Conservation (phyloP, 2,329 filamentous ascomycete genomes). For the Seiridium cupressi region DNA sequence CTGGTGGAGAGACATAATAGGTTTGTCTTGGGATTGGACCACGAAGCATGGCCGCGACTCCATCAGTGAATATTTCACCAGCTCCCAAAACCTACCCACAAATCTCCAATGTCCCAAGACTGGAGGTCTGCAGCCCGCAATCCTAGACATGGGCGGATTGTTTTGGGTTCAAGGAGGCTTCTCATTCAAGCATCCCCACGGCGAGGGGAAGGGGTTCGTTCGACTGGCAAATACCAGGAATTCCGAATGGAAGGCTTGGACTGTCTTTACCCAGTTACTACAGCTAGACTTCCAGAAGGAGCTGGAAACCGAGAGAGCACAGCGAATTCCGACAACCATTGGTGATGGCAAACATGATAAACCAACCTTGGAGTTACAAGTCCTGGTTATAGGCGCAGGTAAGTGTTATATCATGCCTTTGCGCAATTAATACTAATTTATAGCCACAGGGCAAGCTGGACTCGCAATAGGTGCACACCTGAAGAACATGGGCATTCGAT, state of each 20-base stretch:
- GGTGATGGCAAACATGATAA: constrained; percentile 19
- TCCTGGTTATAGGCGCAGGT: constrained; percentile 40
- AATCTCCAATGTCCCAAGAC: constrained; percentile 5
- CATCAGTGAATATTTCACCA: constrained; percentile 12
- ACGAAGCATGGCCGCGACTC: constrained; percentile 18
- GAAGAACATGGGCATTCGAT: constrained; percentile 22
- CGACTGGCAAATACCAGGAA: constrained; percentile 14
- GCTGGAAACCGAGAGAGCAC: neutral
- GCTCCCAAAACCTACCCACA: constrained; percentile 6
- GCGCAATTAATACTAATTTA: neutral
- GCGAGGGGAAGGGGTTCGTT: constrained; percentile 17
- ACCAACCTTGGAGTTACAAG: constrained; percentile 32
- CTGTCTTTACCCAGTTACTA: constrained; percentile 22
- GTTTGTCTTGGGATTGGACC: constrained; percentile 26
- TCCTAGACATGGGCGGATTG: constrained; percentile 14
- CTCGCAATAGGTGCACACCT: constrained; percentile 34
- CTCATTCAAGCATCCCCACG: constrained; percentile 15
- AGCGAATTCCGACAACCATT: neutral
- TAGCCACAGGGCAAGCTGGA: constrained; percentile 37
- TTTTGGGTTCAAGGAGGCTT: constrained; percentile 16
- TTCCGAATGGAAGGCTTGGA: constrained; percentile 21
- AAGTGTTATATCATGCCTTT: neutral
- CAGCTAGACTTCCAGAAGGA: constrained; percentile 18
- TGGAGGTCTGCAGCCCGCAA: constrained; percentile 12
- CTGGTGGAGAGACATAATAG: constrained; percentile 27